phyloP scores from a whole-genome alignment of 208 protist genomes.

The Wallacemonas collosoma region DNA sequence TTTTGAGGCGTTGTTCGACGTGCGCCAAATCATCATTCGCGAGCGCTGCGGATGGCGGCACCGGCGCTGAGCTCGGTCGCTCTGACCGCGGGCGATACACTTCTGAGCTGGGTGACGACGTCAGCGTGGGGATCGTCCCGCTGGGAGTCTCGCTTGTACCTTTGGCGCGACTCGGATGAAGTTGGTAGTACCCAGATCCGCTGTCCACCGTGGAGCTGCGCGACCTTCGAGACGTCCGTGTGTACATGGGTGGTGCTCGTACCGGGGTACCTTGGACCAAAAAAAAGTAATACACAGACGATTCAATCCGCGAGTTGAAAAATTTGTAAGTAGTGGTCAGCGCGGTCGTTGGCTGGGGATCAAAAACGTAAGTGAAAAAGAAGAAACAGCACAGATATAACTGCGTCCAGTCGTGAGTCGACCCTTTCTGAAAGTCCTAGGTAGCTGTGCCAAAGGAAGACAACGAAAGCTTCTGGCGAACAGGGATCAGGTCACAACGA shows the following conservation, averaged over 20 bases:
- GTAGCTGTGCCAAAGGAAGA: no score
- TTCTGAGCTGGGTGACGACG: constrained; percentile 4
- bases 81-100: constrained; percentile 22
- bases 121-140: constrained; percentile 17
- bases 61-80: constrained; percentile 39
- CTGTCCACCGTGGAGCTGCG: constrained; percentile 10
- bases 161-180: neutral
- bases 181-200: constrained; percentile 9
- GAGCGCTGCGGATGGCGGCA: constrained; percentile 15
- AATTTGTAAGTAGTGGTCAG: no score
- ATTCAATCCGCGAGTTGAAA: neutral
- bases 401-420: no score
- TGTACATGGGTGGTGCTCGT: neutral
- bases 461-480: no score
- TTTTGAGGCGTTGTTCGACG: constrained; percentile 78
- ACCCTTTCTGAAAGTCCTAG: no score
- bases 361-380: no score
- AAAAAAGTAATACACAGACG: neutral
- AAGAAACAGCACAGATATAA: no score
- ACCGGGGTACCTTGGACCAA: neutral
- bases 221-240: constrained; percentile 2
- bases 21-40: constrained; percentile 23
- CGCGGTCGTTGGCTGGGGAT: no score
- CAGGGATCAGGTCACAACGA: no score
- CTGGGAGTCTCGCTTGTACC: neutral